A percentile compares a stretch with the other conserved stretches of the same genome.
Evolutionary conservation across 2,329 filamentous ascomycete species (phyloP).

Genomic region (Xylariaceae sp.): DNA sequence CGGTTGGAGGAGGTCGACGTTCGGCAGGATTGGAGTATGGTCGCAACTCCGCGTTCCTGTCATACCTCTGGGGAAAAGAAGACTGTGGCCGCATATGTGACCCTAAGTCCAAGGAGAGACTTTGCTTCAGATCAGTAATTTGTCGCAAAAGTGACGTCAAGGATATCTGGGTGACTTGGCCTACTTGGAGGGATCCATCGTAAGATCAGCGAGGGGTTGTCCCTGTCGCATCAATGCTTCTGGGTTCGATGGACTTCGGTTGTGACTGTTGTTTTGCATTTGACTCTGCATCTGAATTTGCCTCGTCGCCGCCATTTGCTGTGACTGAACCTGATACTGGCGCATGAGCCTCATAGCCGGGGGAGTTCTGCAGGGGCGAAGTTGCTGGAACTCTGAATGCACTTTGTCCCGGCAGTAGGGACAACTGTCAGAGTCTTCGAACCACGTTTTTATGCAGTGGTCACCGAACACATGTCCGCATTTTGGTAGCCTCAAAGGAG

Average conservation of each 20-base stretch:
- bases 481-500: conserved; percentile 54
- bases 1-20: conserved; percentile 28
- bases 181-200: not conserved
- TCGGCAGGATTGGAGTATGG: conserved; percentile 8
- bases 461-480: conserved; percentile 64
- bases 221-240: conserved; percentile 11
- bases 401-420: conserved; percentile 63
- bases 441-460: conserved; percentile 63
- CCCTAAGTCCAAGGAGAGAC: conserved; percentile 6
- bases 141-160: not conserved
- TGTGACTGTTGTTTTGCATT: conserved; percentile 13
- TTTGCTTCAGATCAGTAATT: conserved; percentile 8
- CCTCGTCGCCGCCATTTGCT: conserved; percentile 9
- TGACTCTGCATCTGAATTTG: conserved; percentile 5
- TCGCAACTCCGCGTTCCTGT: too few species aligned
- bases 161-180: conserved; percentile 4
- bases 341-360: conserved; percentile 23
- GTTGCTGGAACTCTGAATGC: conserved; percentile 41
- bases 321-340: conserved; percentile 23
- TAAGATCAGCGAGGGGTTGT: conserved; percentile 4
- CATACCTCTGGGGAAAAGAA: too few species aligned
- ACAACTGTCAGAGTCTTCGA: conserved; percentile 58
- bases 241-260: conserved; percentile 3
- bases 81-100: not conserved
- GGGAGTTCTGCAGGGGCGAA: conserved; percentile 4